Evolutionary conservation across 768 basidiomycete species (phyloP).

Genomic region (Lentinula lateritia): DNA sequence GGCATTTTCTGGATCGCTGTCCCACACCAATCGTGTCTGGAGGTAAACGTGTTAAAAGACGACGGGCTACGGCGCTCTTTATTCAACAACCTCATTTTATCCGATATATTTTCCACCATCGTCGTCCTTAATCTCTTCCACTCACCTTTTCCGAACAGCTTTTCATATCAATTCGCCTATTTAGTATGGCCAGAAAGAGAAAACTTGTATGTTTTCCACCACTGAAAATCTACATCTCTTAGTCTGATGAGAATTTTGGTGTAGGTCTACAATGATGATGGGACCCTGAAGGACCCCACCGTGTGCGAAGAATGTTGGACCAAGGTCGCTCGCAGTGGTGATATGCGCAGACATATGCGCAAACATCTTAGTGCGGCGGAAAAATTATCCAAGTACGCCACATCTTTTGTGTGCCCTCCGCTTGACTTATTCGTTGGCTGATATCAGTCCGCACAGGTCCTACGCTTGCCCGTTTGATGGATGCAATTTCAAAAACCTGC

Average conservation of each 20-base stretch:
- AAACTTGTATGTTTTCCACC: neutral
- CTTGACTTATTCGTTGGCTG: neutral
- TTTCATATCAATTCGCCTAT: neutral
- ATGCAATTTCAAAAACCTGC: neutral
- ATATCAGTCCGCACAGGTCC: neutral
- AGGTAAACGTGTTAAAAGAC: neutral
- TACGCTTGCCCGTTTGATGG: neutral
- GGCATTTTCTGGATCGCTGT: neutral
- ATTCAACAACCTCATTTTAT: neutral
- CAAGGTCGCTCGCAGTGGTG: neutral
- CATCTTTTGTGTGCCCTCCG: neutral
- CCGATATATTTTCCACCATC: neutral
- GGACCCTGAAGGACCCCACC: neutral
- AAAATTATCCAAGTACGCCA: neutral
- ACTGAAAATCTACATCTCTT: neutral
- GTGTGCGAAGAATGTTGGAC: neutral
- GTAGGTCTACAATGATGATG: neutral
- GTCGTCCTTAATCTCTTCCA: neutral
- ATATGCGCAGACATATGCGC: neutral
- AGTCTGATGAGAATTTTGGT: neutral
- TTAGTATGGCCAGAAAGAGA: neutral
- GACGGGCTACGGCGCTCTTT: neutral
- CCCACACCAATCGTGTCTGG: neutral
- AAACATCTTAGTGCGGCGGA: neutral
- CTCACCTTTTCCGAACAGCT: neutral